Conservation (phyloP, 352 stramenopile genomes). For the Phytopythium litorale region DNA sequence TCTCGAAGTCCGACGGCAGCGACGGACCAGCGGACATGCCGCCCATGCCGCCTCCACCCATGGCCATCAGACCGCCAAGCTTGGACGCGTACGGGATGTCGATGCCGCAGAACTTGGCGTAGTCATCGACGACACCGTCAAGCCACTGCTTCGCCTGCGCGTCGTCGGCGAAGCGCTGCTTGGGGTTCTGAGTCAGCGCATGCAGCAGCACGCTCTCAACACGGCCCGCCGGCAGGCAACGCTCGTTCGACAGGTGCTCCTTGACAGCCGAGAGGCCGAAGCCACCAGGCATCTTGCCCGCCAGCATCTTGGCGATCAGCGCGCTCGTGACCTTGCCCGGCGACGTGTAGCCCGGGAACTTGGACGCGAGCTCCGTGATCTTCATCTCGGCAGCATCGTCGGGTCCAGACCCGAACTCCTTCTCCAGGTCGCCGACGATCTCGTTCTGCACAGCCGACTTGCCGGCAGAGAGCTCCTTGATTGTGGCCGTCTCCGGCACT, state of each 20-base stretch:
- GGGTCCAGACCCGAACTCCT: slow-evolving; percentile 75
- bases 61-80: slow-evolving; percentile 30
- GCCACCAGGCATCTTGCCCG: slow-evolving; percentile 77
- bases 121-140: slow-evolving; percentile 72
- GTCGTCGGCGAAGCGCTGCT: slow-evolving; percentile 63
- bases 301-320: slow-evolving; percentile 78
- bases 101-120: slow-evolving; percentile 54
- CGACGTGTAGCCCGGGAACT: slow-evolving; percentile 64
- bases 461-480: slow-evolving; percentile 76
- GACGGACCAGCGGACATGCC: slow-evolving; percentile 14
- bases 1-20: slow-evolving; percentile 44
- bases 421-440: slow-evolving; percentile 81
- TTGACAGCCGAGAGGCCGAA: slow-evolving; percentile 77
- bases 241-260: slow-evolving; percentile 64
- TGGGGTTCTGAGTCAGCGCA: slow-evolving; percentile 59
- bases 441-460: slow-evolving; percentile 90
- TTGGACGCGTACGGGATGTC: slow-evolving; percentile 54
- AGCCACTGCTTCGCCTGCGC: slow-evolving; percentile 74
- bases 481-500: slow-evolving; percentile 52
- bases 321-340: slow-evolving; percentile 71
- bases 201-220: slow-evolving; percentile 82
- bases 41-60: slow-evolving; percentile 24
- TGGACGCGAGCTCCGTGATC: slow-evolving; percentile 59
- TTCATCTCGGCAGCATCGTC: slow-evolving; percentile 81
- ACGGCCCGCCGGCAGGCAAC: slow-evolving; percentile 62